phyloP scores from a whole-genome alignment of 495 filamentous ascomycete genomes.

The Penicillium verhagenii region DNA sequence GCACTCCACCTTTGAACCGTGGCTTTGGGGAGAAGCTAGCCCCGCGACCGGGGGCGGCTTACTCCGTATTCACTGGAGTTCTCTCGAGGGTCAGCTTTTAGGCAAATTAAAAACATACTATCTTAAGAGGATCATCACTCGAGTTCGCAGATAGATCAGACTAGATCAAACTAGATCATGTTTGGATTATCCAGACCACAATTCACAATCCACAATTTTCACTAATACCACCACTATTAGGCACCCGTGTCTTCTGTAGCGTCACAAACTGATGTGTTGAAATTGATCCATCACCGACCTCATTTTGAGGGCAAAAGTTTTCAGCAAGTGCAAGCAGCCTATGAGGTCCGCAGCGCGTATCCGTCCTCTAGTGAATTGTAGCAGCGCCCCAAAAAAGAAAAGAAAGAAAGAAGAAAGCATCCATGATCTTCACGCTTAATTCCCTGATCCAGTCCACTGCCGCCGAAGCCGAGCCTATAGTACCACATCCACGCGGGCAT shows the following conservation, averaged over 20 bases:
- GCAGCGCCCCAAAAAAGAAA: not conserved
- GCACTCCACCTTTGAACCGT: conserved; percentile 1
- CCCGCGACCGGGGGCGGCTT: not conserved
- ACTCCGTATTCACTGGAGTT: too few relatives aligned
- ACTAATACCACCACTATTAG: not conserved
- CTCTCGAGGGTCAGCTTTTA: not conserved
- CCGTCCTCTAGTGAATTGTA: not conserved
- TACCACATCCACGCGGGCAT: conserved; percentile 1
- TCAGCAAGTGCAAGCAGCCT: too few relatives aligned
- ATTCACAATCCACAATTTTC: not conserved
- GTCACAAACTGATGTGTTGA: conserved; percentile 1
- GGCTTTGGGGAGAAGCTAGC: not conserved
- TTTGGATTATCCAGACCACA: too few relatives aligned
- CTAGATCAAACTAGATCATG: too few relatives aligned
- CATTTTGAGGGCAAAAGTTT: too few relatives aligned
- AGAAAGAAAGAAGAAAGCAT: too few relatives aligned
- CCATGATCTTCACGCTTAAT: not conserved
- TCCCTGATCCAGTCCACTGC: not conserved
- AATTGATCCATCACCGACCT: conserved; percentile 1
- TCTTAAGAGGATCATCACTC: not conserved
- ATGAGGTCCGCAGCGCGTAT: not conserved
- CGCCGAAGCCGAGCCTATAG: not conserved
- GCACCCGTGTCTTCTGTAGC: not conserved
- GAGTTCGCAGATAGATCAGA: not conserved
- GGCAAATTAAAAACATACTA: too few relatives aligned